Evolutionary conservation across 1,284 basidiomycete species (phyloP).

Genomic region (Boletus calvinii): DNA sequence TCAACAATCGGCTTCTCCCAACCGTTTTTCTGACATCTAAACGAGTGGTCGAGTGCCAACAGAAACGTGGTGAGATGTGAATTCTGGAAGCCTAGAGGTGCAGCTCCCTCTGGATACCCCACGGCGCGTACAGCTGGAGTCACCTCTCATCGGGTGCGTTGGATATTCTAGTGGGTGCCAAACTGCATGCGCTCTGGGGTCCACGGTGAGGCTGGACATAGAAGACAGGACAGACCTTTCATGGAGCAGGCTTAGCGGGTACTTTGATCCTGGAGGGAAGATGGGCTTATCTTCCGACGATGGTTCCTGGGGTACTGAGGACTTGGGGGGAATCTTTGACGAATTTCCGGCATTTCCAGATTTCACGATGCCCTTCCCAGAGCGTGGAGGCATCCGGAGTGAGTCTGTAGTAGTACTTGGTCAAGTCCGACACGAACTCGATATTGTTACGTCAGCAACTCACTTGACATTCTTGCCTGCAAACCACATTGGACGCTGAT

Average conservation of each 20-base stretch:
- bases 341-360: constrained; percentile 86
- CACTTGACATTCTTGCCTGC: neutral
- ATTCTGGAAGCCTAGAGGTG: neutral
- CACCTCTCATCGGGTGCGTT: neutral
- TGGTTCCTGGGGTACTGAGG: constrained; percentile 11
- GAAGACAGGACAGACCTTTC: constrained; percentile 54
- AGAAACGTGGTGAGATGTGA: constrained; percentile 1
- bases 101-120: constrained; percentile 4
- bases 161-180: neutral
- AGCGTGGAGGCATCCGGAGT: constrained; percentile 59
- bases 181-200: constrained; percentile 1
- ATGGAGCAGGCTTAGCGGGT: constrained; percentile 70
- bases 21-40: constrained; percentile 79
- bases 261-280: constrained; percentile 82
- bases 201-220: neutral
- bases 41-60: constrained; percentile 1
- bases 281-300: constrained; percentile 46
- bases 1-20: constrained; percentile 82
- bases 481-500: constrained; percentile 36
- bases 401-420: neutral
- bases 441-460: constrained; percentile 23
- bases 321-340: constrained; percentile 50
- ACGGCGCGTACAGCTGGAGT: neutral
- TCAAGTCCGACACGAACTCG: too few relatives aligned
- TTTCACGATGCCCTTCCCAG: constrained; percentile 69